These are phyloP conservation scores for Clitopilus hobsonii DNA, from an alignment of 768 basidiomycete genomes.

Conservation along the genomic window DNA sequence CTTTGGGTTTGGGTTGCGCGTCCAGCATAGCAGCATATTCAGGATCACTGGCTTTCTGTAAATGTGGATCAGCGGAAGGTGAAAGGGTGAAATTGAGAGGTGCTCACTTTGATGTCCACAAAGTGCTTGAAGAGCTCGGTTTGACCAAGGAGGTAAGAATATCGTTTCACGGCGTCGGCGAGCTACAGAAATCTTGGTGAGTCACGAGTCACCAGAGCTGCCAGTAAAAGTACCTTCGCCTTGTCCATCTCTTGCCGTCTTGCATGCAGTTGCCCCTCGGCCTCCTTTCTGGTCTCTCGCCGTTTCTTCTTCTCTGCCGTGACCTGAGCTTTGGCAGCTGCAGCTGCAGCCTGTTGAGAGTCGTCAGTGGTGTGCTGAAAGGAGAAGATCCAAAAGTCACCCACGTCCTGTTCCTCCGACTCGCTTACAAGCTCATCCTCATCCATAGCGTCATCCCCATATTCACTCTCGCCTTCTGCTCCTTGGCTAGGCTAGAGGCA, in stretches of 20 bases:
- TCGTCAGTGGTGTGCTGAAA: background rate
- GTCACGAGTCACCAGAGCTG: background rate
- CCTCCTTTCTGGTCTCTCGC: slow-evolving; percentile 54
- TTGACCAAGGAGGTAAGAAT: slow-evolving; percentile 96
- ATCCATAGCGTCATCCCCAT: slow-evolving; percentile 52
- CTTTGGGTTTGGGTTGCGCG: slow-evolving; percentile 80
- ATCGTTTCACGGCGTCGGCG: slow-evolving; percentile 91
- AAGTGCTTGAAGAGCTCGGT: slow-evolving; percentile 98
- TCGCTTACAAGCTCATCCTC: slow-evolving; percentile 64
- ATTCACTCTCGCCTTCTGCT: slow-evolving; percentile 73
- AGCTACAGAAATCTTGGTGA: slow-evolving; percentile 50
- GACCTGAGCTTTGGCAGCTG: slow-evolving; percentile 25
- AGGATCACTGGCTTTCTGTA: slow-evolving; percentile 82
- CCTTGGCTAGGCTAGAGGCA: slow-evolving; percentile 53
- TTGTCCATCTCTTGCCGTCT: slow-evolving; percentile 86
- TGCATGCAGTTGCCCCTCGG: slow-evolving; percentile 62
- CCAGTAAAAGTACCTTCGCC: slow-evolving; percentile 55
- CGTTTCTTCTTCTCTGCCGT: slow-evolving; percentile 29
- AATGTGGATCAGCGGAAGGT: background rate
- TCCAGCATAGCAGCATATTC: slow-evolving; percentile 89
- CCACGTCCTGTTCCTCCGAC: slow-evolving; percentile 31
- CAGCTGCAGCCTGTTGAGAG: slow-evolving; percentile 20
- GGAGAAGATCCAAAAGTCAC: slow-evolving; percentile 11
- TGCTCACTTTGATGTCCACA: slow-evolving; percentile 85
- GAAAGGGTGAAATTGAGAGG: background rate